Conservation (phyloP, 2,329 filamentous ascomycete species). For the Epichloe festucae region DNA sequence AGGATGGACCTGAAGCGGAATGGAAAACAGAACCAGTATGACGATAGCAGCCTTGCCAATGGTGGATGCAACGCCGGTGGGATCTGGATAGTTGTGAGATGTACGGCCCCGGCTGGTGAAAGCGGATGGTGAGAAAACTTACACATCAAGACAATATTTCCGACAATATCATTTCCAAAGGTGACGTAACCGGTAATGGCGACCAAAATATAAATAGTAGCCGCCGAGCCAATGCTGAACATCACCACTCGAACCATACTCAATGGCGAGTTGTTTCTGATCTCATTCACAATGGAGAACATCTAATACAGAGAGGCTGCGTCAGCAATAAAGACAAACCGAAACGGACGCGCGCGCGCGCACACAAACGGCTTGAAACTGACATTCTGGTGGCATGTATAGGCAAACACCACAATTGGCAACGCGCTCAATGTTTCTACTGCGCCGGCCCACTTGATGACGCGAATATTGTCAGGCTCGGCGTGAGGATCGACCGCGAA, state of each 20-base stretch:
- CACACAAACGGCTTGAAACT: slow-evolving; percentile 13
- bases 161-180: slow-evolving; percentile 77
- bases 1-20: slow-evolving; percentile 89
- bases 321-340: slow-evolving; percentile 12
- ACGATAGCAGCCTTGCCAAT: slow-evolving; percentile 94
- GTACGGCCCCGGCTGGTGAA: no score
- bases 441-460: slow-evolving; percentile 67
- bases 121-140: slow-evolving; percentile 23
- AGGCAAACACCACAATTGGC: slow-evolving; percentile 96
- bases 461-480: slow-evolving; percentile 60
- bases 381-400: slow-evolving; percentile 97
- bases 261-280: slow-evolving; percentile 65
- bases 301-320: slow-evolving; percentile 44
- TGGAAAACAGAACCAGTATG: slow-evolving; percentile 88
- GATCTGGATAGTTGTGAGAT: slow-evolving; percentile 19
- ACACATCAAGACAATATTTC: slow-evolving; percentile 93
- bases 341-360: background rate
- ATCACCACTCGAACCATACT: slow-evolving; percentile 66
- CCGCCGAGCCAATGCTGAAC: slow-evolving; percentile 79
- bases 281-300: slow-evolving; percentile 97
- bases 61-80: slow-evolving; percentile 56
- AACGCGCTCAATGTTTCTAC: slow-evolving; percentile 72
- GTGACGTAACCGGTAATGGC: slow-evolving; percentile 93
- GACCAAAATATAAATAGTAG: slow-evolving; percentile 75
- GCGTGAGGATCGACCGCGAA: slow-evolving; percentile 68